Evolutionary conservation across 208 protist genomes (phyloP).

Genomic region (Vickermania ingenoplastis): DNA sequence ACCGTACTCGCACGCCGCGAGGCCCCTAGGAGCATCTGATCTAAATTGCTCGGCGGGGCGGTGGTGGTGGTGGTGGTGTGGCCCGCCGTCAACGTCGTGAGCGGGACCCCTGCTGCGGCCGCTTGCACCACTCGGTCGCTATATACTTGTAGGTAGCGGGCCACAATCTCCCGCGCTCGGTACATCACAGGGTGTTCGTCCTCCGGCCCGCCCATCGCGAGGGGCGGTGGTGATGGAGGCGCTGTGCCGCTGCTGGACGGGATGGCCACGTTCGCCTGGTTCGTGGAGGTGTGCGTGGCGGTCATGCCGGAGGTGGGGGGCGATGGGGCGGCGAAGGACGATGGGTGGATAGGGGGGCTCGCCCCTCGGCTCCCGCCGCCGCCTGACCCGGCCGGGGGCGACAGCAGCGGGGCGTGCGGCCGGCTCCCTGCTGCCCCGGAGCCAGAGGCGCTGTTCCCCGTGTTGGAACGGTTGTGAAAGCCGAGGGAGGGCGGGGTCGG

Average conservation of each 20-base stretch:
- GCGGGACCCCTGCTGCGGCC: not conserved
- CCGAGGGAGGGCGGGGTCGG: not conserved
- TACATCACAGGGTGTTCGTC: not conserved
- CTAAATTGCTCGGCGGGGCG: not conserved
- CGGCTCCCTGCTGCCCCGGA: not conserved
- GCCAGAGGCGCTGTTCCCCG: not conserved
- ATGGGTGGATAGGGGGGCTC: not conserved
- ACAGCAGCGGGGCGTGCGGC: not conserved
- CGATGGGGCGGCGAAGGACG: not conserved
- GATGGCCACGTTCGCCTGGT: not conserved
- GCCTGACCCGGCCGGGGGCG: not conserved
- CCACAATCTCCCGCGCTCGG: not conserved
- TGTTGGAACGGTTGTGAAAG: not conserved
- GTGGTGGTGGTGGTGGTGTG: not conserved
- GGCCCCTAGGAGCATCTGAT: too few relatives aligned
- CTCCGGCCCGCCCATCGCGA: not conserved
- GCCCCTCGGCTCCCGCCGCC: not conserved
- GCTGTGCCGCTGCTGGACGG: not conserved
- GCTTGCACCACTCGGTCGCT: not conserved
- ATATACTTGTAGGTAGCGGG: not conserved
- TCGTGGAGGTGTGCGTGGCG: not conserved
- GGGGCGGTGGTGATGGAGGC: too few relatives aligned
- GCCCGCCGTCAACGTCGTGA: not conserved
- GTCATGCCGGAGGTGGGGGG: not conserved
- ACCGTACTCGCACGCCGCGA: too few relatives aligned